Base-by-base conservation (phyloP, 2,329 filamentous ascomycete genomes). In the Neonectria hederae region DNA sequence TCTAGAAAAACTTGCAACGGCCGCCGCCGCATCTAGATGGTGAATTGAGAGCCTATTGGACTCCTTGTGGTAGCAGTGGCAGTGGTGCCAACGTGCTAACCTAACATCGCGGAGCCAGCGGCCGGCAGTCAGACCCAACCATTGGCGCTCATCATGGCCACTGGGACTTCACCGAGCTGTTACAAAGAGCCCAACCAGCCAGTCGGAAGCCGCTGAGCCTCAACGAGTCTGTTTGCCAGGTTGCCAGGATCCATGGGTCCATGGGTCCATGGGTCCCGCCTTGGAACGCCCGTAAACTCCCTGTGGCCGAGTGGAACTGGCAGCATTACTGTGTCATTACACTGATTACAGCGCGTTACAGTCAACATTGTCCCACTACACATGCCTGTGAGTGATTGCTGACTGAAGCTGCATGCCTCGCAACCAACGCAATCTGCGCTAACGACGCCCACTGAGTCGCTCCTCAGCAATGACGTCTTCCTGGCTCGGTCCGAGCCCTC, bases 401-500 rank as follows among this genome's bases (percentile, higher is more conserved):
- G 62, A 65, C 58, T 65, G 58, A 38, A 51, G 51, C 42, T 59
- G 62, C 51, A 46, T 61, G 53, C 62, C 58, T 54, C 54, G 49
- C 42, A 11, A 56, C 32, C 42, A 55, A 64, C 52, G 22, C 21
- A 48, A 55, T 26, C 28, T 49, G 40, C 62, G 65, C 69, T 71
- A 69, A 68, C 52, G 60, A 35, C 54, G n/a, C n/a, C n/a, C n/a
- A n/a, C 53, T 28, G 40, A 54, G 52, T 40, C 17, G 38, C 61
- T 61, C 26, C 46, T 55, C 56, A 62, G 62, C 30, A 52, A 72
- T 72, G 70, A 72, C 70, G 70, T 73, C 67, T 69, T 51, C 43
- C 52, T 54, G 46, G 52, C 38, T 45, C 48, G 26, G 48, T 8
- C 48, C 48, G 10, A 51, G 48, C 26, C 48, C 43, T 46, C 21